Evolutionary conservation across 1,139 yeast species (phyloP).

Genomic region (Kodamaea derodonti): DNA sequence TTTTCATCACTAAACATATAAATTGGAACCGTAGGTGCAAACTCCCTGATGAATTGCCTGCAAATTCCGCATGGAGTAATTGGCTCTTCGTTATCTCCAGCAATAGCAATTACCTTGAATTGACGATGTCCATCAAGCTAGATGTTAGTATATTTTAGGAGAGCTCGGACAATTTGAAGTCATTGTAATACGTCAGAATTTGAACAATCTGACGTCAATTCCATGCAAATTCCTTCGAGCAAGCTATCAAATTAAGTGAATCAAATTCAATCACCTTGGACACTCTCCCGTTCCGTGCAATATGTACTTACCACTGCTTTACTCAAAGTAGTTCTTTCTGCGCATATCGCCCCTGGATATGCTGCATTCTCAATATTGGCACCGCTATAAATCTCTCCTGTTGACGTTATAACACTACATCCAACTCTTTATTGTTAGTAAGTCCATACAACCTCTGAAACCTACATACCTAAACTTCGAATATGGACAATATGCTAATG

Average conservation of each 20-base stretch:
- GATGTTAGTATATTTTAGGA: constrained; percentile 1
- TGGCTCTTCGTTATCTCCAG: constrained; percentile 56
- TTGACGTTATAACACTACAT: constrained; percentile 57
- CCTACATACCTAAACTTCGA: constrained; percentile 60
- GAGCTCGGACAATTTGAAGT: too few species aligned
- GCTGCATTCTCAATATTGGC: constrained; percentile 94
- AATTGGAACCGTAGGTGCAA: constrained; percentile 50
- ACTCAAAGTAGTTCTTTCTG: constrained; percentile 78
- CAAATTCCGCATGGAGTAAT: constrained; percentile 94
- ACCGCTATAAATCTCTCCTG: constrained; percentile 55
- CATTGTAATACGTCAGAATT: too few species aligned
- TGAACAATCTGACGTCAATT: too few species aligned
- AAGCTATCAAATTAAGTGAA: too few species aligned
- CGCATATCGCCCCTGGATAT: constrained; percentile 86
- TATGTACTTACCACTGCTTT: constrained; percentile 43
- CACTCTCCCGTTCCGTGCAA: too few species aligned
- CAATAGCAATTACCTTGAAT: constrained; percentile 66
- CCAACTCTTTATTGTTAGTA: constrained; percentile 60
- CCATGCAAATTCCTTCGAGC: too few species aligned
- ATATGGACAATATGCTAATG: constrained; percentile 71
- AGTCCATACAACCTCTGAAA: neutral
- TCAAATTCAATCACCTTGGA: neutral
- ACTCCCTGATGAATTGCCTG: constrained; percentile 83
- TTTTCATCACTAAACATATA: constrained; percentile 60
- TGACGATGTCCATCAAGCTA: constrained; percentile 37